Base-by-base conservation (phyloP, 2,329 filamentous ascomycete species). In the Dactylonectria macrodidyma region DNA sequence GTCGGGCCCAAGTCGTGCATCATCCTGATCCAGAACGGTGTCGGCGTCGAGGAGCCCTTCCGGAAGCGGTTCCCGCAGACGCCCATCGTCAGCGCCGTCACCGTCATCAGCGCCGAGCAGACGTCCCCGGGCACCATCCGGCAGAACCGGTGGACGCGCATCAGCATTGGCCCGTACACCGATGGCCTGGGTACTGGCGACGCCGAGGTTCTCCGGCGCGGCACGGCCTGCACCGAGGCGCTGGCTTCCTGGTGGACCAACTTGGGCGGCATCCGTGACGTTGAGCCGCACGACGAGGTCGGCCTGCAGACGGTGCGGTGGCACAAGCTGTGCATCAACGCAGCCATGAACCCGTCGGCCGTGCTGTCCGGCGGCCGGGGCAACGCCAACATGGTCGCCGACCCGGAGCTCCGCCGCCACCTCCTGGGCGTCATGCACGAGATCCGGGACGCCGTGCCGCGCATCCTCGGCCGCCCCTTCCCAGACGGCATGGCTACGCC, bases 261-360 rank as follows among this genome's bases (percentile, higher is more conserved):
- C 46, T 80, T 87, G 16, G 91, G 90, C 44, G 88, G 87, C 2
- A 88, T 94, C 70, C 86, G 86, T 66, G 92, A 94, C 78, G 90
- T 90, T 5, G 88, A 90, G 68, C 82, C 87, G 8, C 89, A 91
- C 73, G 85, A 88, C 54, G 90, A 93, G 78, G 82, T 89, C 36
- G 91, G 89, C 67, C 83, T 94, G 52, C 92, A 94, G 79, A 87
- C 89, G 48, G 88, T 93, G 19, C 85, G 92, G 26, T 94, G 92
- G 92, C 91, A 93, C 79, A 94, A 94, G 79, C 88, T 93, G 69
- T 91, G 90, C 74, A 93, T 94, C 83, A 94, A 94, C 78, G 90
- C 91, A 0, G 89, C 90, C 59, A 92, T 93, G 86, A 94, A 94
- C 80, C 91, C 92, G 0, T 91, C 89, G 1, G 89, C 91, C 2